Base-by-base conservation (phyloP, 768 basidiomycete species). In the Pulveroboletus sp. region DNA sequence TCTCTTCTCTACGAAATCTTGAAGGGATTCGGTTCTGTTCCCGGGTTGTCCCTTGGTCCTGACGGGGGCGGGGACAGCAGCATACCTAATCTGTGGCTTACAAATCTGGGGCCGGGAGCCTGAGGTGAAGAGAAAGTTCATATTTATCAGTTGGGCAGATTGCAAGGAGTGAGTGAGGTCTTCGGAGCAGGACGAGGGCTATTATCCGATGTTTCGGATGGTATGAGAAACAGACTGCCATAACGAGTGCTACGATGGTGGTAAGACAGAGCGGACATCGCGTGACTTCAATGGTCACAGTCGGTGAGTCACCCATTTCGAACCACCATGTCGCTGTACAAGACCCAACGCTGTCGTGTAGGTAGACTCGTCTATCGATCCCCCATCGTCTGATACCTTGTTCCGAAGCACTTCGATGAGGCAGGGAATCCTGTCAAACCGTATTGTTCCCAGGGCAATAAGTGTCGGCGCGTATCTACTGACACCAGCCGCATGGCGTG, bases 331-430 rank as follows among this genome's bases (percentile, higher is more conserved):
- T 69, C 66, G 30, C 38, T 63, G 38, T 76, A 70, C 64, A 78
- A 78, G 62, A 74, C 68, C 36, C 66, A 72, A 50, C 71, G 70
- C 26, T 79, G 77, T 63, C 76, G 78, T 24, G 78, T 76, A 62
- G 36, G 75, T 63, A 9, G 16, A 35, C 49, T 29, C 12, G 44
- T 59, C 38, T 59, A 6, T 23, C 30, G 43, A 46, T 52, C 14
- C 34, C 26, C 6, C 19, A 24, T 45, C 43, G 36, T 47, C 61
- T 62, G 49, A 65, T 50, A 26, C n/a, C 38, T 29, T 38, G 29
- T 54, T 41, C 41, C 5, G 30, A 57, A 80, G 79, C 71, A 81
- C 60, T 81, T 75, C 43, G 75, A 78, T 51, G 68, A 68, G 45
- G 58, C 63, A 35, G 80, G 79, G 13, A 63, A 61, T 20, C 63